These are phyloP conservation scores for Emericellopsis atlantica DNA, from an alignment of 2,329 filamentous ascomycete species.

Conservation along the genomic window DNA sequence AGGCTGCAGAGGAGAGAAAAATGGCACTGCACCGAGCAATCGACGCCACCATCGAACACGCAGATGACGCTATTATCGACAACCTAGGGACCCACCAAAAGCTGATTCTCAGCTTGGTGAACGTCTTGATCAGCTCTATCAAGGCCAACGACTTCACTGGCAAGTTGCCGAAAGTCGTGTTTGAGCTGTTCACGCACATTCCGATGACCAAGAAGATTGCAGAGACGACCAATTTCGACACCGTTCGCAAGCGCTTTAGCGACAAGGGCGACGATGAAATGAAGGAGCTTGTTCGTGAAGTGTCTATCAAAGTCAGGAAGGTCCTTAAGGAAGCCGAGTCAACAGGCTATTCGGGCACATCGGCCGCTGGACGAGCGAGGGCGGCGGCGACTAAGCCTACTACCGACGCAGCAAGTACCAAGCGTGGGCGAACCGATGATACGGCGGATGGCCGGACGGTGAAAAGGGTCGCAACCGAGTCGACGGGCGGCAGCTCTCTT, in stretches of 20 bases:
- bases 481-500: constrained; percentile 17
- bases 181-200: constrained; percentile 48
- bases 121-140: constrained; percentile 40
- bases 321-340: constrained; percentile 19
- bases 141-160: constrained; percentile 38
- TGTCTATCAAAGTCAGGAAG: constrained; percentile 34
- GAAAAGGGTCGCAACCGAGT: constrained; percentile 29
- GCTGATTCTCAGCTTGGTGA: constrained; percentile 40
- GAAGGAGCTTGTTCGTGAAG: constrained; percentile 46
- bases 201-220: constrained; percentile 49
- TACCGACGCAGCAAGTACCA: constrained; percentile 14
- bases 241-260: constrained; percentile 48
- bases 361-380: constrained; percentile 23
- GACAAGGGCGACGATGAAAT: constrained; percentile 54
- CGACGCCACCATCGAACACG: constrained; percentile 39
- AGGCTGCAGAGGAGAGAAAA: constrained; percentile 28
- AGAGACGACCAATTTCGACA: constrained; percentile 53
- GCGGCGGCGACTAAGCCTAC: constrained; percentile 14
- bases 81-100: constrained; percentile 46
- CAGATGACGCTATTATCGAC: constrained; percentile 41
- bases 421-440: constrained; percentile 27
- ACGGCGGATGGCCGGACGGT: constrained; percentile 19
- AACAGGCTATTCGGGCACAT: constrained; percentile 25
- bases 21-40: constrained; percentile 36
- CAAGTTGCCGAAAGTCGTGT: constrained; percentile 39